A percentile compares a stretch with the other conserved stretches of the same genome.
phyloP scores from a whole-genome alignment of 495 filamentous ascomycete genomes.

The Aspergillus mulundensis region DNA sequence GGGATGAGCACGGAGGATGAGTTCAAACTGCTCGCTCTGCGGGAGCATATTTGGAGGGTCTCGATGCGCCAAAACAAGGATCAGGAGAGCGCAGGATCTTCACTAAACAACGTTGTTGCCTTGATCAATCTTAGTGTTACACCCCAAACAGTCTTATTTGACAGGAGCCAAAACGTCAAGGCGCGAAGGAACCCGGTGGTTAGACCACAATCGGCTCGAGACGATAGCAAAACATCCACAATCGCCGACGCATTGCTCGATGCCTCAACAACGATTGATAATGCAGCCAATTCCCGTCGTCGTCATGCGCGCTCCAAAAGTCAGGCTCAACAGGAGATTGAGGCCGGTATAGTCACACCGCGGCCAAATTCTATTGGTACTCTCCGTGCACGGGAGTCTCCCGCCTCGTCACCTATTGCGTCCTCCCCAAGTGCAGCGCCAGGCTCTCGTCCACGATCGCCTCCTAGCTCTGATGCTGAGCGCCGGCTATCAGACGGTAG shows the following conservation, averaged over 20 bases:
- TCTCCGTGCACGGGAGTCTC: conserved; percentile 27
- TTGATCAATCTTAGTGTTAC: conserved; percentile 69
- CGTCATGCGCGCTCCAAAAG: conserved; percentile 47
- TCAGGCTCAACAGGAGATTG: conserved; percentile 46
- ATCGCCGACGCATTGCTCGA: conserved; percentile 90
- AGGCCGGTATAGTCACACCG: conserved; percentile 12
- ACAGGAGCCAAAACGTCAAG: conserved; percentile 56
- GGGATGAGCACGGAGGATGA: conserved; percentile 85
- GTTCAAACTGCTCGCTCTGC: conserved; percentile 77
- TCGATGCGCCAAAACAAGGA: conserved; percentile 63
- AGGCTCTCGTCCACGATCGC: conserved; percentile 37
- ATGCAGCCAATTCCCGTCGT: conserved; percentile 53
- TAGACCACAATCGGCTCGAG: conserved; percentile 20
- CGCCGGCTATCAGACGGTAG: conserved; percentile 20
- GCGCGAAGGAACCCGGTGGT: conserved; percentile 37
- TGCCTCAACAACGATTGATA: conserved; percentile 84
- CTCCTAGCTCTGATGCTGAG: conserved; percentile 35
- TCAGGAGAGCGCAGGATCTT: conserved; percentile 30
- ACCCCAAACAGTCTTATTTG: conserved; percentile 88
- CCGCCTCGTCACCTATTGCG: conserved; percentile 31
- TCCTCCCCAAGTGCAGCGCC: conserved; percentile 40
- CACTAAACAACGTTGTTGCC: conserved; percentile 64
- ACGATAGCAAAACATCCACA: conserved; percentile 57
- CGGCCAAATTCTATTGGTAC: conserved; percentile 22
- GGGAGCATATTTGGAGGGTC: conserved; percentile 89